These are phyloP conservation scores for Fusarium coicis DNA, from an alignment of 2,329 filamentous ascomycete genomes.

Conservation along the genomic window DNA sequence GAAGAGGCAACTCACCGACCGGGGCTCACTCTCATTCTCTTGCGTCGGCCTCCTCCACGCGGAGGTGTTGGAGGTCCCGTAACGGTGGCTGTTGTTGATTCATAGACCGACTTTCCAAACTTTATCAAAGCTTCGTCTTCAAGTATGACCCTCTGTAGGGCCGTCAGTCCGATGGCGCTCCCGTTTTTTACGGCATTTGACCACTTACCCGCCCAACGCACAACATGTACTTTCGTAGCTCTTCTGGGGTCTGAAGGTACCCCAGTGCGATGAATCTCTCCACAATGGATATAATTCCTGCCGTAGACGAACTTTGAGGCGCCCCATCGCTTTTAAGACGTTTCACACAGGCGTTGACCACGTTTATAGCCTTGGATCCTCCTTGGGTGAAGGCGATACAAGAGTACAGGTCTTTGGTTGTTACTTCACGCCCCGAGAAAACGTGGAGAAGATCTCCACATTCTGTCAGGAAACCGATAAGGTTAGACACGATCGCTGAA, in stretches of 20 bases:
- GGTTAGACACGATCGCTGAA: not conserved
- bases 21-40: rapidly evolving
- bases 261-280: not conserved
- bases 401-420: not conserved
- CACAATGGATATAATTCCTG: rapidly evolving
- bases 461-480: not conserved
- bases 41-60: rapidly evolving
- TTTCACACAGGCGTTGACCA: not conserved
- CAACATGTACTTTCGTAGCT: not conserved
- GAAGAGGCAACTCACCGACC: rapidly evolving
- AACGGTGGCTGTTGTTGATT: not conserved
- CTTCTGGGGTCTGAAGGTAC: not conserved
- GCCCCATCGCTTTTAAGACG: rapidly evolving
- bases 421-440: not conserved
- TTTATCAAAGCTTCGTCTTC: rapidly evolving
- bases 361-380: not conserved
- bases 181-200: rapidly evolving
- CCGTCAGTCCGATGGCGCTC: rapidly evolving
- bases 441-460: not conserved
- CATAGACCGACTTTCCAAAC: not conserved
- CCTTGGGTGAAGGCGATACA: not conserved
- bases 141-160: not conserved
- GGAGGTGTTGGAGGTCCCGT: not conserved
- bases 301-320: rapidly evolving
- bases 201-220: not conserved